These are phyloP conservation scores for Fusarium multiceps DNA, from an alignment of 2,329 filamentous ascomycete species.

Conservation along the genomic window DNA sequence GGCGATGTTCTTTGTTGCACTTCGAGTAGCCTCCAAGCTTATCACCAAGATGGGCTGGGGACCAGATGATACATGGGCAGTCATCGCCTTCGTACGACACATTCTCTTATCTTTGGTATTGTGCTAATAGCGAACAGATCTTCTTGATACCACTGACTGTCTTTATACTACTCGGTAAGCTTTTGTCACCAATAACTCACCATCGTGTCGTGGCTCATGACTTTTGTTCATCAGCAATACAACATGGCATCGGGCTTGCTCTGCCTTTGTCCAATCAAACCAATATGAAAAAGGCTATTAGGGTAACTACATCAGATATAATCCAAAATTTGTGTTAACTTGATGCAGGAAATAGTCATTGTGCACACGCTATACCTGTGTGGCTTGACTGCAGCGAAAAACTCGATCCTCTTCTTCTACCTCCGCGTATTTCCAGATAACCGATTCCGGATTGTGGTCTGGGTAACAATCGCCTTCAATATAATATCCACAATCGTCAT, in stretches of 20 bases:
- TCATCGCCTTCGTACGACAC: not conserved
- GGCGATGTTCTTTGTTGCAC: accelerated
- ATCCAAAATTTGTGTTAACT: not conserved
- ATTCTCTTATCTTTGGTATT: accelerated
- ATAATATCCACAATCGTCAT: accelerated
- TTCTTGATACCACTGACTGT: not conserved
- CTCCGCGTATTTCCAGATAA: not conserved
- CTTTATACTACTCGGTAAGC: not conserved
- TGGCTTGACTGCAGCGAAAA: not conserved
- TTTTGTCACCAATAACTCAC: not conserved
- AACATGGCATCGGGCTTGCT: not conserved
- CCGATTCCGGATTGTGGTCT: not conserved
- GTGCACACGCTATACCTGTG: not conserved
- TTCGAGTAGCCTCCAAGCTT: not conserved
- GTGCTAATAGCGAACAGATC: not conserved
- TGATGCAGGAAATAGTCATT: not conserved
- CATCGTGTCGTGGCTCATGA: not conserved
- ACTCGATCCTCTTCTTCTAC: slow-evolving; percentile 16
- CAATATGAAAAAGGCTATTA: not conserved
- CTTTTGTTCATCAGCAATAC: not conserved
- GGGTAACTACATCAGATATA: not conserved
- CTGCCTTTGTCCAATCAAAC: not conserved
- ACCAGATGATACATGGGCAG: not conserved
- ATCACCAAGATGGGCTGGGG: not conserved
- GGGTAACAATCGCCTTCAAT: not conserved